Evolutionary conservation across 306 rosid species (phyloP).

Genomic region (Cucurbita maxima): DNA sequence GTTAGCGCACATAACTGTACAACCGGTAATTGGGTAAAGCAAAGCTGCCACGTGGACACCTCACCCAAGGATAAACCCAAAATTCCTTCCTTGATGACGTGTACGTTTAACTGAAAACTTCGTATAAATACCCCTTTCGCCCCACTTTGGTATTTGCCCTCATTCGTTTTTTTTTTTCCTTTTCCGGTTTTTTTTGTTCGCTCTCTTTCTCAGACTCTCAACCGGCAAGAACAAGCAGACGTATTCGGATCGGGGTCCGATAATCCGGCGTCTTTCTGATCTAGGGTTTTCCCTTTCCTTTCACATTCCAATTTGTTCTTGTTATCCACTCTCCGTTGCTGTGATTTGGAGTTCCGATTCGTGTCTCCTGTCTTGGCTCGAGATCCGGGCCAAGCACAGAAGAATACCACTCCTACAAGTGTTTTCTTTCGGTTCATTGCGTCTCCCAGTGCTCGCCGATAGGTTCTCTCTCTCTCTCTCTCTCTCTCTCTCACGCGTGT

Average conservation of each 20-base stretch:
- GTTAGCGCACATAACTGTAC: background rate
- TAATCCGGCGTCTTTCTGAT: background rate
- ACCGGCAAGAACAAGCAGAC: constrained; percentile 1
- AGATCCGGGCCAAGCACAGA: constrained; percentile 70
- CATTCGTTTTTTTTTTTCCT: constrained; percentile 29
- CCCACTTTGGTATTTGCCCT: background rate
- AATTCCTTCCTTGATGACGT: constrained; percentile 25
- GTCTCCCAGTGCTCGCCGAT: constrained; percentile 1
- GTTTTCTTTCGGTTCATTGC: constrained; percentile 16
- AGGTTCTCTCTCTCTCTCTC: constrained; percentile 11
- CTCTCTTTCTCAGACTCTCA: background rate
- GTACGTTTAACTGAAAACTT: constrained; percentile 44
- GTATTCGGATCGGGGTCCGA: background rate
- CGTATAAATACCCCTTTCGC: constrained; percentile 24
- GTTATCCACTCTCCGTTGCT: background rate
- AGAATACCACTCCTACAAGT: constrained; percentile 16
- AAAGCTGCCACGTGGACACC: constrained; percentile 14
- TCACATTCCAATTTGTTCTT: constrained; percentile 2
- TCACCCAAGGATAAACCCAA: background rate
- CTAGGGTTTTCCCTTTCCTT: background rate
- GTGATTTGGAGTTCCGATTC: constrained; percentile 23
- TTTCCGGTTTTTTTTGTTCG: background rate
- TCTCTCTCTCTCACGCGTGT: background rate
- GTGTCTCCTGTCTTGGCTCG: constrained; percentile 67
- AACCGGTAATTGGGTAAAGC: background rate